A percentile compares a stretch with the other conserved stretches of the same genome.
Conservation (phyloP, 2,329 filamentous ascomycete species). For the Pleomassaria siparia region DNA sequence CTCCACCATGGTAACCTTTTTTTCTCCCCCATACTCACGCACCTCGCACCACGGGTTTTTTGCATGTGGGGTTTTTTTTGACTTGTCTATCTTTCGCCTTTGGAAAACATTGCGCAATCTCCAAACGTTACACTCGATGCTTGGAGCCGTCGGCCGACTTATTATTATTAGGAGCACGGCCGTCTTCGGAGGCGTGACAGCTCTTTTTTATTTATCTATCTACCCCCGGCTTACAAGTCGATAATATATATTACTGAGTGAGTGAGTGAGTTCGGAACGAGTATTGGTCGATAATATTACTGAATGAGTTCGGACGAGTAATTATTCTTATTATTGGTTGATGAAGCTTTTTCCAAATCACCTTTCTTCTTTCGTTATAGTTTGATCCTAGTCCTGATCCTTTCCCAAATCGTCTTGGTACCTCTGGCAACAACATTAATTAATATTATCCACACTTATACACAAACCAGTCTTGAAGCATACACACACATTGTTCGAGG, state of each 20-base stretch:
- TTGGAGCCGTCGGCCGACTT: constrained; percentile 21
- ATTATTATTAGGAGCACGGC: constrained; percentile 17
- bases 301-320: no score
- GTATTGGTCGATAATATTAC: background rate
- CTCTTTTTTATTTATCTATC: background rate
- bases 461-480: no score
- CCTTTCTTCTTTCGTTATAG: background rate
- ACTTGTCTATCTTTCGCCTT: constrained; percentile 25
- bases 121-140: constrained; percentile 6
- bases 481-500: no score
- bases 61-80: constrained; percentile 15
- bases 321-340: background rate
- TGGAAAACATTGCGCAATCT: constrained; percentile 7
- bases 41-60: background rate
- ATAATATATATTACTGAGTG: no score
- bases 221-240: background rate
- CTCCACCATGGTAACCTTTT: constrained; percentile 11
- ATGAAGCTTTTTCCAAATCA: background rate
- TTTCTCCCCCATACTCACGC: constrained; percentile 1
- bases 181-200: constrained; percentile 23
- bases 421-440: background rate
- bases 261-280: background rate
- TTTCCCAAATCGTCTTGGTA: background rate
- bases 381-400: background rate
- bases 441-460: no score